Percentiles rank a stretch among this genome's conserved stretches.
Evolutionary conservation across 176 grass and related monocot genomes (phyloP).

Genomic region (Themeda triandra): DNA sequence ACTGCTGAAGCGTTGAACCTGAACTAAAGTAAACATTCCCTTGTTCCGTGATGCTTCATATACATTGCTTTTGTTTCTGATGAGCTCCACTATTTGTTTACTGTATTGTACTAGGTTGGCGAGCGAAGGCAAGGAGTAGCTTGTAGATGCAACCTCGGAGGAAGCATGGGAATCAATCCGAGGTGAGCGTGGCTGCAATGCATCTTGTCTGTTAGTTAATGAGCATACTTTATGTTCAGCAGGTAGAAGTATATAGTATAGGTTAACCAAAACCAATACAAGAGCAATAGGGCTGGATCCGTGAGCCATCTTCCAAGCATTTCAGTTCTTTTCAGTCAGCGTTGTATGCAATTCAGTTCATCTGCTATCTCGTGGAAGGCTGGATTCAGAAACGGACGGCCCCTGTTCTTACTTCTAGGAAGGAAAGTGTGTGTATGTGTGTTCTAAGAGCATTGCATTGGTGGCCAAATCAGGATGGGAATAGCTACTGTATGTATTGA

Average conservation of each 20-base stretch:
- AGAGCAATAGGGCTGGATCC: no score
- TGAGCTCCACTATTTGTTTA: neutral
- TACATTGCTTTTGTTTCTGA: neutral
- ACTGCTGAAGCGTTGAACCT: neutral
- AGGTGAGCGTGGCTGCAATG: slow-evolving; percentile 39
- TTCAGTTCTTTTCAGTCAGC: neutral
- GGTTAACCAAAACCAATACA: no score
- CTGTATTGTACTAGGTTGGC: slow-evolving; percentile 42
- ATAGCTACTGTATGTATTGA: neutral
- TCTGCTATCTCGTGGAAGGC: no score
- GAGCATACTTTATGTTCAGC: no score
- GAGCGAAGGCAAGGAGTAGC: neutral
- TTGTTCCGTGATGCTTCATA: neutral
- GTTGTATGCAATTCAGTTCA: neutral
- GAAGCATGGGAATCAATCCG: slow-evolving; percentile 42
- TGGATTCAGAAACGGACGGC: no score
- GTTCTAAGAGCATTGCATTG: no score
- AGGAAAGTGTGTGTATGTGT: no score
- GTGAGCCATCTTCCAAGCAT: neutral
- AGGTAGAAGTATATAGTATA: no score
- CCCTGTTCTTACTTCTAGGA: no score
- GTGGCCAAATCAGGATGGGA: neutral
- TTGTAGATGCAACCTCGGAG: slow-evolving; percentile 58
- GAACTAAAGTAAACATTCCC: neutral
- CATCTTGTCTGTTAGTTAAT: no score